Evolutionary conservation across 768 basidiomycete genomes (phyloP), one percentile per base, ranked within the genome.

Genomic region (Boletellus emodensis): DNA sequence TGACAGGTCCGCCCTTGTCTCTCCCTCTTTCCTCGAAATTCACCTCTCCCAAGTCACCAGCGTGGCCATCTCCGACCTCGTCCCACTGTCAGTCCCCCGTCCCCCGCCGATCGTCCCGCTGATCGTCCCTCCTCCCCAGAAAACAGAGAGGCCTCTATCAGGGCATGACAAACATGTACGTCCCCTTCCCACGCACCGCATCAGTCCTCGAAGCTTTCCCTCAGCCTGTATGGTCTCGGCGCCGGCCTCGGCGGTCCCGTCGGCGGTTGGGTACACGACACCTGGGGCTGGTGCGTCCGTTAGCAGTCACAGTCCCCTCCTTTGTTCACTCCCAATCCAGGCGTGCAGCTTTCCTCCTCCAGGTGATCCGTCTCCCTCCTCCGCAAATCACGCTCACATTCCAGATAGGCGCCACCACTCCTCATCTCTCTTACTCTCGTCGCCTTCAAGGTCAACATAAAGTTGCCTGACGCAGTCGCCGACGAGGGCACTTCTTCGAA

Each of bases 71-170:
- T 86, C 88, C 6, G 94, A 98, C 72, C 74, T 96, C 20, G 86
- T 97, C 51, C 91, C 93, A 13, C 68, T 97, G 85, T 90, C 61
- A 74, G 85, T 74, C 1, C 32, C 37, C 42, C 40, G 43, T 45
- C 47, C 26, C 44, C 58, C 15, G 24, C 34, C 11, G 24, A 2
- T 26, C 5, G 24, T 26, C 1, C 22, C 28, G 28, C 24, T 17
- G 6, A 39, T 38, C 54, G 42, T 41, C n/a, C 36, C 17, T 40
- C 33, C 46, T 36, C 35, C 28, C 28, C 61, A 92, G 90, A 60
- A 86, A 87, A 63, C 84, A 90, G 53, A 79, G 94, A 46, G 94
- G 92, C 2, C 69, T 95, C 9, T 95, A 93, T 62, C 95, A 98
- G 67, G 94, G 94, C 49, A 77, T 92, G 75, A 84, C 87, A 32